Base-by-base conservation (phyloP, 371 early-diverging fungal genomes). In the Mucor mucedo region DNA sequence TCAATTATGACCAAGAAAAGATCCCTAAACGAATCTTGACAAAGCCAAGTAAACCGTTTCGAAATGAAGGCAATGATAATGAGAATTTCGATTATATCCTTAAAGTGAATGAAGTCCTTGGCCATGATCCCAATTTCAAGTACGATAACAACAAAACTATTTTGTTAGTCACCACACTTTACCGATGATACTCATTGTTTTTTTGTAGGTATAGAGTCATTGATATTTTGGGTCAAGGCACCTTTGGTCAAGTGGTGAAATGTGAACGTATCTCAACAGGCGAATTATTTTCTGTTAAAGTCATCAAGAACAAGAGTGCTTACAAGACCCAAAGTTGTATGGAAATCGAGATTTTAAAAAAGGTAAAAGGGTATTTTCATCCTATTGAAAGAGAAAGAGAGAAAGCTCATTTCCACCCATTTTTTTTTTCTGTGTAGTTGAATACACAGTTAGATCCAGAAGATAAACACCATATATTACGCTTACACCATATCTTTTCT, bases 241-340 rank as follows among this genome's bases (percentile, higher is more conserved):
- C 99, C 0, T 99, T 98, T 86, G 98, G 99, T 0, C 98, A 98
- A 76, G 99, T 99, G 0, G 96, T 95, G 30, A 95, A 95, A 75
- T 98, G 98, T 69, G 88, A 91, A 47, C 89, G 93, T 55, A 55
- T 94, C 42, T 87, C 89, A 55, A 95, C 96, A 4, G 88, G 92
- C 61, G 92, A 92, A 54, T 69, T 91, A 27, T 91, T 93, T 27
- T 99, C 98, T 4, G 92, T 98, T 53, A 99, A 99, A 73, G 93
- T 99, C 6, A 95, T 99, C 62, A 98, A 98, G 73, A 98, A 96
- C 81, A 91, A 93, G 65, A 86, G 90, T 0, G 93, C 93, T 2
- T 99, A 96, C 78, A 94, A 91, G 74, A 91, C 93, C 60, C 98
- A 99, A 78, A 93, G 93, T 59, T 84, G 95, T 75, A 90, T 96